These are phyloP conservation scores for Fusarium sp. DNA, from an alignment of 2,329 filamentous ascomycete genomes.

Conservation along the genomic window DNA sequence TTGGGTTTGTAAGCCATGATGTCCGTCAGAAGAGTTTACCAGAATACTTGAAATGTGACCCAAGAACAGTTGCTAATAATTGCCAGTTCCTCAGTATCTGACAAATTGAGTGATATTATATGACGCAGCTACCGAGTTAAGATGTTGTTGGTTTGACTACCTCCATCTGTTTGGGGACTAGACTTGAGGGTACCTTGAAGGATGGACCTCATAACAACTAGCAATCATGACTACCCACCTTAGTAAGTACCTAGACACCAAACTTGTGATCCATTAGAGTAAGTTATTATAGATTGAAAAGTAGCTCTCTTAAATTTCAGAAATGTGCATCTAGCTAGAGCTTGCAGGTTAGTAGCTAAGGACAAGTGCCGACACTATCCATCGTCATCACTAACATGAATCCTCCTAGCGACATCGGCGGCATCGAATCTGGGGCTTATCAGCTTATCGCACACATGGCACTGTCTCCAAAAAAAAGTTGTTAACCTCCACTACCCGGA, in stretches of 20 bases:
- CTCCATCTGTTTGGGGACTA: neutral
- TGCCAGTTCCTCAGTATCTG: neutral
- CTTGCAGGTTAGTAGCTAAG: neutral
- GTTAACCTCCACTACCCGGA: constrained; percentile 33
- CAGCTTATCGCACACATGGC: constrained; percentile 43
- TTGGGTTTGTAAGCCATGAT: neutral
- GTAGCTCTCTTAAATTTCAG: neutral
- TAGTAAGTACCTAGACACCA: neutral
- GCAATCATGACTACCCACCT: neutral
- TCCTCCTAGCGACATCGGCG: constrained; percentile 42
- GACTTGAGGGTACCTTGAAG: neutral
- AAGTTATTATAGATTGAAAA: neutral
- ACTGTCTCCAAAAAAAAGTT: constrained; percentile 11
- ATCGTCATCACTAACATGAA: constrained; percentile 13
- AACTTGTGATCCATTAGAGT: neutral
- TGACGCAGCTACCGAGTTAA: constrained; percentile 1
- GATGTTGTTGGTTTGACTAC: neutral
- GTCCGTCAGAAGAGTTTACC: neutral
- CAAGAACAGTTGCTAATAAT: neutral
- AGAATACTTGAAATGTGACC: too few relatives aligned
- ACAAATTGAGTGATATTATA: neutral
- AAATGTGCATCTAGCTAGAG: neutral
- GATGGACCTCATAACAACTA: neutral
- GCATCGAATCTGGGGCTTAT: constrained; percentile 41
- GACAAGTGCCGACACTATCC: constrained; percentile 10